These are phyloP conservation scores for Boletus bicolor DNA, from an alignment of 768 basidiomycete genomes.

Conservation along the genomic window DNA sequence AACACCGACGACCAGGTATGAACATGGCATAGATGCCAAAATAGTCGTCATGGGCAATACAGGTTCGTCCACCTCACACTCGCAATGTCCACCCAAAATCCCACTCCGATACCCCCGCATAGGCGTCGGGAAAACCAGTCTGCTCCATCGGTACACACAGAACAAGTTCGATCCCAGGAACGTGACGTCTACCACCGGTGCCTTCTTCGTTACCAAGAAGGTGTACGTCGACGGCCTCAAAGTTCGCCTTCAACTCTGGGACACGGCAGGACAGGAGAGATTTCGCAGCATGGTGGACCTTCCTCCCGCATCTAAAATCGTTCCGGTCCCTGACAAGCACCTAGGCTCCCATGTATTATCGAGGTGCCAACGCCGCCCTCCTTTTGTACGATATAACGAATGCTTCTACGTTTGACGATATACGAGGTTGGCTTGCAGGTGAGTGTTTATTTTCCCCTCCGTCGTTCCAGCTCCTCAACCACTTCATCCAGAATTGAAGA, in stretches of 20 bases:
- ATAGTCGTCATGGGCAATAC: slow-evolving; percentile 92
- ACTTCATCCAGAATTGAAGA: slow-evolving; percentile 68
- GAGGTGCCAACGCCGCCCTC: slow-evolving; percentile 91
- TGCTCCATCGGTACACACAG: slow-evolving; percentile 87
- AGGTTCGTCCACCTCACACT: slow-evolving; percentile 35
- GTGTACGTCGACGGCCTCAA: slow-evolving; percentile 79
- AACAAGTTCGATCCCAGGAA: slow-evolving; percentile 87
- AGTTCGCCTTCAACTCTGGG: slow-evolving; percentile 87
- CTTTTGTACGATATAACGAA: slow-evolving; percentile 96
- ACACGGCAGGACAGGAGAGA: slow-evolving; percentile 91
- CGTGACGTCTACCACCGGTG: slow-evolving; percentile 87
- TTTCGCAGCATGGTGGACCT: slow-evolving; percentile 81
- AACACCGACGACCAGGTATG: slow-evolving; percentile 57
- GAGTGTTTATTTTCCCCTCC: slow-evolving; percentile 20
- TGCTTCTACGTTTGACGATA: slow-evolving; percentile 81
- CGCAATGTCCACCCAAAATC: slow-evolving; percentile 17
- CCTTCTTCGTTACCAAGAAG: slow-evolving; percentile 93
- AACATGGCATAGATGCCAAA: slow-evolving; percentile 89
- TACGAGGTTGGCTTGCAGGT: slow-evolving; percentile 91
- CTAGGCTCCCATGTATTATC: slow-evolving; percentile 95
- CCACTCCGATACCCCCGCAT: slow-evolving; percentile 11
- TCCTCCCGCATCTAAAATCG: slow-evolving; percentile 9
- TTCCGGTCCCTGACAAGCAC: slow-evolving; percentile 15
- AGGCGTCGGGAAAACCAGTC: slow-evolving; percentile 93
- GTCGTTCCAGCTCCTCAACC: background rate